Evolutionary conservation across 1,284 basidiomycete species (phyloP), one percentile per base, ranked within the genome.

Genomic region (Boletellus deceptivus): DNA sequence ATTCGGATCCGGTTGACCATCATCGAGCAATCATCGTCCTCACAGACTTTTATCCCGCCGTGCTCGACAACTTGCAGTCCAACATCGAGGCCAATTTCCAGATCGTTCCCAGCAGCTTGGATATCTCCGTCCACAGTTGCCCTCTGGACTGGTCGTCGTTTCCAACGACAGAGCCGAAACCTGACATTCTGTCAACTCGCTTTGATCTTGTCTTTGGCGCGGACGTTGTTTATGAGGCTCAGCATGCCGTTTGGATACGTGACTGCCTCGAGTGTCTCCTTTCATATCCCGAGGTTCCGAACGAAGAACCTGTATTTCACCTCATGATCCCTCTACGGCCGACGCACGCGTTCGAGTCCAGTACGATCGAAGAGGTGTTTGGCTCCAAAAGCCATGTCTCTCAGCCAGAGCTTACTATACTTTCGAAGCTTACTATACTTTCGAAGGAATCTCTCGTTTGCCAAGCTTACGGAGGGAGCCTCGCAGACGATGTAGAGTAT

Each of bases 1-100:
- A 14, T 10, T 14, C 29, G 29, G 29, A 14, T 8, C 17, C 34
- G 5, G 31, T 25, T n/a, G 11, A 5, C n/a, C 36, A 14, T 24
- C 49, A 34, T 22, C 51, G 31, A n/a, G 60, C 71, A 40, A 74
- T 75, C 7, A 70, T 94, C 35, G 69, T 91, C 35, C 83, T 88
- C 33, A 91, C 90, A 4, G 93, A 96, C 70, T 89, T 86, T 67
- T 84, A 91, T 57, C 80, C 85, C 0, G 71, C 79, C 7, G 89
- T 92, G 0, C 72, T 97, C 25, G 70, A 72, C 22, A 96, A 96
- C 67, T 78, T 96, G 10, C 70, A 71, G 8, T 63, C 70, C 24
- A 96, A 95, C 67, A 75, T 91, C 46, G 63, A 68, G 1, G 59
- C 75, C 16, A 93, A 93, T 65, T 79, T 83, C 52, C 68, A 75